Evolutionary conservation across 129 eudicot genomes (phyloP).

Genomic region (Gnaphalium uliginosum): DNA sequence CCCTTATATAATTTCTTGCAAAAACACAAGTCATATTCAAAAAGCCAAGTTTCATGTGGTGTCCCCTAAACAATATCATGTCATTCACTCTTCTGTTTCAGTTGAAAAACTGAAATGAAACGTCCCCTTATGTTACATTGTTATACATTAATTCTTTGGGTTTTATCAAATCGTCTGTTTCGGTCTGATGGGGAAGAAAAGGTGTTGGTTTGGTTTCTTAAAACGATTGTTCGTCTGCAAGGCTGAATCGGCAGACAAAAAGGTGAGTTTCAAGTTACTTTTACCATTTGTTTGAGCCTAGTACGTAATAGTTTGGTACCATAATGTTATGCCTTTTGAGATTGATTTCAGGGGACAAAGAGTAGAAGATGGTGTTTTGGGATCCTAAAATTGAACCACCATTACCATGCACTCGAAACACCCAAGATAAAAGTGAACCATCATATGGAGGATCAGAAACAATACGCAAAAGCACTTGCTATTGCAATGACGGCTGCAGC

Average conservation of each 20-base stretch:
- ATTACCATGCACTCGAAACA: slow-evolving; percentile 49
- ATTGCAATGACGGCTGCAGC: slow-evolving; percentile 84
- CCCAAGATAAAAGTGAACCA: slow-evolving; percentile 35
- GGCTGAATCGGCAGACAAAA: slow-evolving; percentile 45
- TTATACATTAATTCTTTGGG: not conserved
- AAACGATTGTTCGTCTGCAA: slow-evolving; percentile 58
- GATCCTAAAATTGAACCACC: slow-evolving; percentile 40
- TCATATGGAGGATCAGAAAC: slow-evolving; percentile 57
- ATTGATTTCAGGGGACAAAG: slow-evolving; percentile 44
- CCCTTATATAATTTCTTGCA: too few species aligned
- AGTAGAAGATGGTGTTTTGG: slow-evolving; percentile 58
- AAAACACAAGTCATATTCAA: too few species aligned
- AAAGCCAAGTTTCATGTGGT: not conserved
- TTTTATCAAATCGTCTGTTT: not conserved
- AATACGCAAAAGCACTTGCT: slow-evolving; percentile 67
- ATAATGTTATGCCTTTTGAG: not conserved
- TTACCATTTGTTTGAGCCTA: not conserved
- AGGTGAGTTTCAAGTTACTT: slow-evolving; percentile 31
- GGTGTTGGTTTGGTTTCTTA: slow-evolving; percentile 55
- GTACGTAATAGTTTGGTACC: not conserved
- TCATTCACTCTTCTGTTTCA: slow-evolving; percentile 9
- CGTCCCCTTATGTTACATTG: slow-evolving; percentile 14
- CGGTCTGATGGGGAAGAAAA: slow-evolving; percentile 61
- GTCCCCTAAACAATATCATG: not conserved
- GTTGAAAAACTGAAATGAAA: slow-evolving; percentile 12